These are phyloP conservation scores for Scorias spongiosa DNA, from an alignment of 2,329 filamentous ascomycete genomes.

Conservation along the genomic window DNA sequence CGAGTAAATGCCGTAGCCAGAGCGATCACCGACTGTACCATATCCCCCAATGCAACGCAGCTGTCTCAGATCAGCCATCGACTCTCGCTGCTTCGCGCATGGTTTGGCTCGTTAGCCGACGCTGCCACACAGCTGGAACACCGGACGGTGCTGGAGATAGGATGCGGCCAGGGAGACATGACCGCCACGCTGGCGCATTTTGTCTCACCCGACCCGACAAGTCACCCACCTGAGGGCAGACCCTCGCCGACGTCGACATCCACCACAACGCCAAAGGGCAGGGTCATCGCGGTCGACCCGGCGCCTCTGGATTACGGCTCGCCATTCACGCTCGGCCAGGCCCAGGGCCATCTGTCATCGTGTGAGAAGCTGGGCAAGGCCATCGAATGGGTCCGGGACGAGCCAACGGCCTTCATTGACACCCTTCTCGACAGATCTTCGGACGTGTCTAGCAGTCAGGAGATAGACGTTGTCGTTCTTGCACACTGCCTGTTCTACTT, in stretches of 20 bases:
- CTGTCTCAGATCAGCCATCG: constrained; percentile 1
- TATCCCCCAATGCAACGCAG: background rate
- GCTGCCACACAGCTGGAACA: constrained; percentile 10
- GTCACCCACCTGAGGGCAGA: constrained; percentile 26
- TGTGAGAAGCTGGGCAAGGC: constrained; percentile 10
- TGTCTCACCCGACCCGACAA: constrained; percentile 30
- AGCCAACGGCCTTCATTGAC: background rate
- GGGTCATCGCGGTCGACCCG: constrained; percentile 1
- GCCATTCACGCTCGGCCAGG: constrained; percentile 35
- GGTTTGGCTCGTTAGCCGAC: constrained; percentile 1
- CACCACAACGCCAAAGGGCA: constrained; percentile 5
- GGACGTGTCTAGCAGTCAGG: constrained; percentile 28
- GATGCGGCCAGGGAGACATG: constrained; percentile 45
- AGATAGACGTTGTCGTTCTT: constrained; percentile 31
- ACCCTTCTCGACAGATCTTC: background rate
- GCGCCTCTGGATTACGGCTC: constrained; percentile 17
- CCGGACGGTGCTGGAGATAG: constrained; percentile 38
- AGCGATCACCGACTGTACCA: background rate
- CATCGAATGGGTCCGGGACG: constrained; percentile 3
- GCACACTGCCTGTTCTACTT: constrained; percentile 43
- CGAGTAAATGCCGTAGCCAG: background rate
- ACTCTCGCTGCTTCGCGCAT: constrained; percentile 2
- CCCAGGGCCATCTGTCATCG: constrained; percentile 30
- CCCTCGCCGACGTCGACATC: constrained; percentile 31
- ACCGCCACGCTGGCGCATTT: constrained; percentile 36